phyloP scores from a whole-genome alignment of 371 early-diverging fungal genomes.

The Actinomucor elegans region DNA sequence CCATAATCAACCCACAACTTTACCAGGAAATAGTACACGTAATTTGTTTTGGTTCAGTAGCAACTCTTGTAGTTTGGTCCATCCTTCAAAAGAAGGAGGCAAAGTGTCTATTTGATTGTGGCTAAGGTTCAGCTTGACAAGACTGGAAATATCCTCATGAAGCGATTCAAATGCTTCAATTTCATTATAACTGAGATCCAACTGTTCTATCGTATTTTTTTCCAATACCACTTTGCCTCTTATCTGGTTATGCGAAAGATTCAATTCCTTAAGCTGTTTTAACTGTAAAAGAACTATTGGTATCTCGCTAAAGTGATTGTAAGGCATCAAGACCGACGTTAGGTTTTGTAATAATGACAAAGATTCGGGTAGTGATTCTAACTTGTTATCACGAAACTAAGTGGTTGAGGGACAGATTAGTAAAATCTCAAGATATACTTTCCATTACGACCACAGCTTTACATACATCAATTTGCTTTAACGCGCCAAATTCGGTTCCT shows the following conservation, averaged over 20 bases:
- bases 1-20: too few relatives aligned
- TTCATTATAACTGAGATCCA: constrained; percentile 69
- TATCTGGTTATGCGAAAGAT: constrained; percentile 52
- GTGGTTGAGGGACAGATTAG: too few relatives aligned
- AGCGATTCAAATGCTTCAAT: constrained; percentile 19
- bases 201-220: constrained; percentile 40
- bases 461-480: constrained; percentile 67
- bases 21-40: constrained; percentile 26
- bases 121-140: constrained; percentile 49
- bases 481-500: constrained; percentile 60
- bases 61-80: constrained; percentile 52
- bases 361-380: constrained; percentile 48
- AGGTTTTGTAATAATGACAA: constrained; percentile 46
- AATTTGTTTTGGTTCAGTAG: constrained; percentile 52
- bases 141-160: neutral
- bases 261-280: constrained; percentile 43
- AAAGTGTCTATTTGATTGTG: constrained; percentile 55
- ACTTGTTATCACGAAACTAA: constrained; percentile 59
- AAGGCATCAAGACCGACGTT: constrained; percentile 45
- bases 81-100: constrained; percentile 32
- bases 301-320: constrained; percentile 49
- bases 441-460: too few relatives aligned
- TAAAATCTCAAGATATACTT: too few relatives aligned
- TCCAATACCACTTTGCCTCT: constrained; percentile 28
- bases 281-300: constrained; percentile 44